Conservation (phyloP, 805 yeast genomes). For the Candida pseudofarinosa region DNA sequence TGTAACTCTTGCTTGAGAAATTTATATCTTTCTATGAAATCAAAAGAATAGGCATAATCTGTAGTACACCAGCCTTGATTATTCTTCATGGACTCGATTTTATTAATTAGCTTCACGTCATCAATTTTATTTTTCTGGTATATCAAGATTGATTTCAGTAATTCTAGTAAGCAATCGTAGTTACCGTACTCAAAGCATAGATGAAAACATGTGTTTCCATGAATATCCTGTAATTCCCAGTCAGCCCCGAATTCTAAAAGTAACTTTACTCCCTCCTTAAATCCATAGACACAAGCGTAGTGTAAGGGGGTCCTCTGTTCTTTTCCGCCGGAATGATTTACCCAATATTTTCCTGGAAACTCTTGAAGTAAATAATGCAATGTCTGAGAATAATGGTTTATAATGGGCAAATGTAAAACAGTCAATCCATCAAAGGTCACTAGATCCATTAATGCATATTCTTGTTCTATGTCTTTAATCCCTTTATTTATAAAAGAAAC, state of each 20-base stretch:
- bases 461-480: conserved; percentile 9
- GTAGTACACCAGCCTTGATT: conserved; percentile 29
- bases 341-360: conserved; percentile 36
- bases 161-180: conserved; percentile 26
- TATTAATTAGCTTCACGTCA: conserved; percentile 11
- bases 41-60: conserved; percentile 29
- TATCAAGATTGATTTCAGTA: conserved; percentile 14
- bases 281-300: conserved; percentile 29
- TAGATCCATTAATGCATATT: conserved; percentile 24
- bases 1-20: conserved; percentile 18
- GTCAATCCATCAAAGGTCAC: conserved; percentile 33
- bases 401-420: conserved; percentile 33
- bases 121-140: conserved; percentile 9
- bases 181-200: conserved; percentile 35
- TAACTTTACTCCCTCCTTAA: conserved; percentile 35
- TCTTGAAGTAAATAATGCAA: conserved; percentile 41
- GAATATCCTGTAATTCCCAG: conserved; percentile 21
- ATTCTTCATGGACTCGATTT: conserved; percentile 22
- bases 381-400: conserved; percentile 34
- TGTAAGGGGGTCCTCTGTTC: conserved; percentile 35
- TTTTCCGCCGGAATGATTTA: conserved; percentile 31
- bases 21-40: conserved; percentile 22
- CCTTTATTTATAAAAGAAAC: conserved; percentile 27
- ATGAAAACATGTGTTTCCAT: conserved; percentile 38
- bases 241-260: conserved; percentile 41